phyloP scores from a whole-genome alignment of 2,329 filamentous ascomycete species.

The Colletotrichum australisinense region DNA sequence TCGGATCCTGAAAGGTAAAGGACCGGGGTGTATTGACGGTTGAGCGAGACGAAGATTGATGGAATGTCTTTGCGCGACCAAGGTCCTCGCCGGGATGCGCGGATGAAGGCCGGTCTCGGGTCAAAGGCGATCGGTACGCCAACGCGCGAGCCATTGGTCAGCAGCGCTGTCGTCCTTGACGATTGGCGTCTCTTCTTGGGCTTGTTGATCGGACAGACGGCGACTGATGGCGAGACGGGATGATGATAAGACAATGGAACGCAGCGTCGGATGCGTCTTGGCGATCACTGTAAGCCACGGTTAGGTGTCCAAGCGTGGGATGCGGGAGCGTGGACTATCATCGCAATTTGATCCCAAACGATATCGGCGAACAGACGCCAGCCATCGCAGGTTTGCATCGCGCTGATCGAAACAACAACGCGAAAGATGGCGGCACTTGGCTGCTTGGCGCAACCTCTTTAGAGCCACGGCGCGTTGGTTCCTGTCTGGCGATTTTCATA shows the following conservation, averaged over 20 bases:
- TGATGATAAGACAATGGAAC: constrained; percentile 57
- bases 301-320: no score
- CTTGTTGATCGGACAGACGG: constrained; percentile 69
- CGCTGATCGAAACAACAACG: constrained; percentile 36
- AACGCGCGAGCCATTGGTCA: constrained; percentile 54
- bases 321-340: no score
- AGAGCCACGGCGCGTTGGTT: constrained; percentile 52
- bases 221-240: constrained; percentile 62
- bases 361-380: constrained; percentile 20
- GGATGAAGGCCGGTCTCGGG: constrained; percentile 56
- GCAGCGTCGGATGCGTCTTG: no score
- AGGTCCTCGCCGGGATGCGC: constrained; percentile 51
- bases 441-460: constrained; percentile 49
- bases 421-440: constrained; percentile 45
- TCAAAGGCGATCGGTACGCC: constrained; percentile 52
- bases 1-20: constrained; percentile 58
- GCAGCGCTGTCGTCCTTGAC: constrained; percentile 53
- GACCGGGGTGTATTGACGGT: constrained; percentile 63
- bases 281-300: no score
- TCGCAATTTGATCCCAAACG: no score
- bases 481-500: constrained; percentile 68
- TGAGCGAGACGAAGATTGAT: constrained; percentile 44
- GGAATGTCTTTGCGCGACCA: constrained; percentile 46
- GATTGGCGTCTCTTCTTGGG: constrained; percentile 49
- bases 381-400: constrained; percentile 22